Evolutionary conservation across 1,139 yeast species (phyloP).

Genomic region (Debaryomyces singareniensis): DNA sequence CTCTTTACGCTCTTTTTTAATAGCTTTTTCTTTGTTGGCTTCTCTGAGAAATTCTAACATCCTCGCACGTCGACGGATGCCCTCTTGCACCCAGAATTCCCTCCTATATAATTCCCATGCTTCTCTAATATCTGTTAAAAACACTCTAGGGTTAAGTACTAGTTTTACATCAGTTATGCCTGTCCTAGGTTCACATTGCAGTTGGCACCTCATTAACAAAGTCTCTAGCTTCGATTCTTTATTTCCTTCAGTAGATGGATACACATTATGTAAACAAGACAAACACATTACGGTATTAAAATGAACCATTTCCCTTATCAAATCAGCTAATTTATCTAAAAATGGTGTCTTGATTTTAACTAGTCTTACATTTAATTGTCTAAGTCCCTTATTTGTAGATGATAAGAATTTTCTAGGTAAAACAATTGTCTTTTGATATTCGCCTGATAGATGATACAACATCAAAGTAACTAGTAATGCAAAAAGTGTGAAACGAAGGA

Average conservation of each 20-base stretch:
- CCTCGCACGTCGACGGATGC: constrained; percentile 55
- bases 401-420: constrained; percentile 72
- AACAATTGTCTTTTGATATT: constrained; percentile 78
- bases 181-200: constrained; percentile 41
- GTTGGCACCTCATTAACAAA: constrained; percentile 36
- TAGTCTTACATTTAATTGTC: constrained; percentile 73
- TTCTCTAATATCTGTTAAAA: constrained; percentile 77
- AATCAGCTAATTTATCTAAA: constrained; percentile 46
- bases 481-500: constrained; percentile 56
- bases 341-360: constrained; percentile 63
- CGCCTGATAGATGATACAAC: constrained; percentile 82
- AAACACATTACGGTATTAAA: constrained; percentile 22
- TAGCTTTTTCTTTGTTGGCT: constrained; percentile 11
- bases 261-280: constrained; percentile 24
- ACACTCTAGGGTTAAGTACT: constrained; percentile 73
- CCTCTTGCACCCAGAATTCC: constrained; percentile 89
- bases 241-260: constrained; percentile 29
- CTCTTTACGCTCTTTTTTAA: constrained; percentile 33
- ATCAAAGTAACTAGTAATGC: constrained; percentile 66
- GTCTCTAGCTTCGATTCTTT: constrained; percentile 33
- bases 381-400: constrained; percentile 78
- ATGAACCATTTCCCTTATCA: constrained; percentile 33
- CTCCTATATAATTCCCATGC: constrained; percentile 94
- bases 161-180: constrained; percentile 56
- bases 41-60: constrained; percentile 30